These are phyloP conservation scores for Colletotrichum tofieldiae DNA, from an alignment of 2,329 filamentous ascomycete genomes.

Conservation along the genomic window DNA sequence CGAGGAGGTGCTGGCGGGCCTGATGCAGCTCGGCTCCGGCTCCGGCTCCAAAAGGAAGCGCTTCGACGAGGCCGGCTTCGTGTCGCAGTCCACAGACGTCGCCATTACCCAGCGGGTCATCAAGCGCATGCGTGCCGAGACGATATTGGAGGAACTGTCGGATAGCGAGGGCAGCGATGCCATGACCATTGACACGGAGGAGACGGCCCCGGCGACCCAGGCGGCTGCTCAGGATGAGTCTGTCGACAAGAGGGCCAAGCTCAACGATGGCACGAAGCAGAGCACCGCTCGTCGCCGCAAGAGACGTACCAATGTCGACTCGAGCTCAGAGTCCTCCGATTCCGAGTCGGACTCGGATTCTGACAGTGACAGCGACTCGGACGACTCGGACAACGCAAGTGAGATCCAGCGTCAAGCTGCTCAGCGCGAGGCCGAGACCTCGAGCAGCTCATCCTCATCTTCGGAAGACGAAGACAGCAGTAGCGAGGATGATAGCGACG, in stretches of 20 bases:
- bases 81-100: constrained; percentile 65
- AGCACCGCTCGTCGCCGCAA: constrained; percentile 65
- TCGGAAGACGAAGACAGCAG: constrained; percentile 53
- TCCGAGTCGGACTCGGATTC: constrained; percentile 50
- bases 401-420: constrained; percentile 52
- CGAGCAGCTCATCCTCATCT: constrained; percentile 61
- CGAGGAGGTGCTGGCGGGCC: constrained; percentile 68
- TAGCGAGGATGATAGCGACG: constrained; percentile 48
- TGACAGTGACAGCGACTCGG: constrained; percentile 46
- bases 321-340: constrained; percentile 51
- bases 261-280: constrained; percentile 65
- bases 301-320: constrained; percentile 62
- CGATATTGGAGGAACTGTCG: constrained; percentile 69
- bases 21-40: constrained; percentile 56
- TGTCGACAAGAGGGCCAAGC: constrained; percentile 57
- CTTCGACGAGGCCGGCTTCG: constrained; percentile 69
- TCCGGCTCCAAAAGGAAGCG: constrained; percentile 63
- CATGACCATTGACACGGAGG: constrained; percentile 46
- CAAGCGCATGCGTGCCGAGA: constrained; percentile 76
- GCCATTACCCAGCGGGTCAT: constrained; percentile 70
- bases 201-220: constrained; percentile 17
- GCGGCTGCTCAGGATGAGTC: constrained; percentile 46
- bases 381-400: constrained; percentile 53
- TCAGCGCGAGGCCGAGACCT: constrained; percentile 52
- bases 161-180: constrained; percentile 61